phyloP scores from a whole-genome alignment of 805 yeast genomes.

The Priceomyces haplophilus region DNA sequence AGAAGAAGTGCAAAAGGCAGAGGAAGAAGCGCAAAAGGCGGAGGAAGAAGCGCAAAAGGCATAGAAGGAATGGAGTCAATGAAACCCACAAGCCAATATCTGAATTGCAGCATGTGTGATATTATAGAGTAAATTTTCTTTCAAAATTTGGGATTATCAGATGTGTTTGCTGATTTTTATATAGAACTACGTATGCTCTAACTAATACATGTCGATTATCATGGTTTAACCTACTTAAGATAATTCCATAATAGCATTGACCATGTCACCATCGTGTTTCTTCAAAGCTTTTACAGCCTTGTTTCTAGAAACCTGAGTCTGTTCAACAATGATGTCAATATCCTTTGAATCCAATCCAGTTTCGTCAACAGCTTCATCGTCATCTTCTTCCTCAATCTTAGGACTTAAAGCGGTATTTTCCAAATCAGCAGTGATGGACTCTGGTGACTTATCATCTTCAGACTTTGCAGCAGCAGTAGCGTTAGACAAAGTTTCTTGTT shows the following conservation, averaged over 20 bases:
- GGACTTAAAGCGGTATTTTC: slow-evolving; percentile 59
- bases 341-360: slow-evolving; percentile 80
- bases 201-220: background rate
- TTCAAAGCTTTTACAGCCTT: slow-evolving; percentile 90
- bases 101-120: background rate
- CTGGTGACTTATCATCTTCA: slow-evolving; percentile 60
- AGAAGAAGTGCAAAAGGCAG: slow-evolving; percentile 1
- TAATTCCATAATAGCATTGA: slow-evolving; percentile 90
- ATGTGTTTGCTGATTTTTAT: background rate
- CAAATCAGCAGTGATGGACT: slow-evolving; percentile 79
- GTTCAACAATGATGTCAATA: slow-evolving; percentile 83
- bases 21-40: background rate
- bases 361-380: slow-evolving; percentile 76
- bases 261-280: slow-evolving; percentile 89
- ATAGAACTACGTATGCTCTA: background rate
- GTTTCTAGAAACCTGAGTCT: slow-evolving; percentile 82
- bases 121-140: background rate
- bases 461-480: slow-evolving; percentile 39
- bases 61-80: background rate
- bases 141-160: background rate
- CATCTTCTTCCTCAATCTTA: slow-evolving; percentile 46
- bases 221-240: slow-evolving; percentile 22
- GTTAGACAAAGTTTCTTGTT: slow-evolving; percentile 43
- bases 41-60: background rate
- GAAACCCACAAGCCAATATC: too few relatives aligned